Evolutionary conservation across 805 yeast species (phyloP).

Genomic region (Candida xiaguanensis): DNA sequence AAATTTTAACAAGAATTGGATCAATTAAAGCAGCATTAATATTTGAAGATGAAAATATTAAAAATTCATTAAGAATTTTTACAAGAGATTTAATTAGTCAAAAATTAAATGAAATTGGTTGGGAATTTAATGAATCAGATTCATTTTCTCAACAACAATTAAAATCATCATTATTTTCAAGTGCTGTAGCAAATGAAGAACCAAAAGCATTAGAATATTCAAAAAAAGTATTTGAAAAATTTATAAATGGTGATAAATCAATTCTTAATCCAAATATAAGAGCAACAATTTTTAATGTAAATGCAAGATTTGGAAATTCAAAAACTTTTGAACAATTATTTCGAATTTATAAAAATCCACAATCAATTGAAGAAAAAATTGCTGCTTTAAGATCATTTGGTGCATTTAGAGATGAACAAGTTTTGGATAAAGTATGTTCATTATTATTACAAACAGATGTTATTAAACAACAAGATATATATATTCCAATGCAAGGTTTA

Average conservation of each 20-base stretch:
- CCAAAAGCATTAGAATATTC: slow-evolving; percentile 45
- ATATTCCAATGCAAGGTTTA: slow-evolving; percentile 74
- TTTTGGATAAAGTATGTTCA: slow-evolving; percentile 54
- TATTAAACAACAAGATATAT: slow-evolving; percentile 66
- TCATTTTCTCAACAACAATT: slow-evolving; percentile 62
- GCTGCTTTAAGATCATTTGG: slow-evolving; percentile 72
- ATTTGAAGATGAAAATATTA: slow-evolving; percentile 47
- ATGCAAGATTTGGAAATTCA: slow-evolving; percentile 60
- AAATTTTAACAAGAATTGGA: slow-evolving; percentile 48
- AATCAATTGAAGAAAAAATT: slow-evolving; percentile 61
- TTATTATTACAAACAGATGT: slow-evolving; percentile 54
- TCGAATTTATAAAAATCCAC: slow-evolving; percentile 57
- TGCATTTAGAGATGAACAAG: slow-evolving; percentile 47
- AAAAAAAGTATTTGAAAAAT: slow-evolving; percentile 48
- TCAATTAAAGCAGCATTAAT: slow-evolving; percentile 51
- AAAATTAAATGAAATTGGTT: slow-evolving; percentile 57
- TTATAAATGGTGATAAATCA: slow-evolving; percentile 56
- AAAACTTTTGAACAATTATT: slow-evolving; percentile 61
- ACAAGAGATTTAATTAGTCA: slow-evolving; percentile 51
- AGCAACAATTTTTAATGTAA: slow-evolving; percentile 60
- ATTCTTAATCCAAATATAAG: slow-evolving; percentile 76
- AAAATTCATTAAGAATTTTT: slow-evolving; percentile 49
- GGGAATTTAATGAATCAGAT: slow-evolving; percentile 55
- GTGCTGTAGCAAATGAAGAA: slow-evolving; percentile 56
- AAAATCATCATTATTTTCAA: slow-evolving; percentile 58